These are phyloP conservation scores for Sporothrix dimorphospora DNA, from an alignment of 2,329 filamentous ascomycete genomes.

Conservation along the genomic window DNA sequence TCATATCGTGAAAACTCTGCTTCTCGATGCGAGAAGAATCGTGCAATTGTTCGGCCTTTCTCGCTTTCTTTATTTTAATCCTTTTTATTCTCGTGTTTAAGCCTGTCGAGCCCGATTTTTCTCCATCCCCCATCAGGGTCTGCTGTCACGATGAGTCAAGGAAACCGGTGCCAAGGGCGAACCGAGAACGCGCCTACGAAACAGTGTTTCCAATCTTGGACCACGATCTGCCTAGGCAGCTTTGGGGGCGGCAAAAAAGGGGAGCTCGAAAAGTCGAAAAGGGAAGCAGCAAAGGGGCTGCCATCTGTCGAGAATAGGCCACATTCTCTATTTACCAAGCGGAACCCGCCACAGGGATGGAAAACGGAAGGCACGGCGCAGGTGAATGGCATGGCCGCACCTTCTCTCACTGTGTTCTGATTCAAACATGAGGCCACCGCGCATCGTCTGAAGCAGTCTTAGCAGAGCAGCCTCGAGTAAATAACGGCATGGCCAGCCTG, in stretches of 20 bases:
- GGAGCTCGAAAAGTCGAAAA: not conserved
- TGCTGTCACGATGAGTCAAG: slow-evolving; percentile 18
- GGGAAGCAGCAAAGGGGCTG: slow-evolving; percentile 10
- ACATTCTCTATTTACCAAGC: not conserved
- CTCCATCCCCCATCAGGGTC: not conserved
- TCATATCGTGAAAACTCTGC: slow-evolving; percentile 26
- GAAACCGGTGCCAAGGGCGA: slow-evolving; percentile 7
- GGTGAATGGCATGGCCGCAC: not conserved
- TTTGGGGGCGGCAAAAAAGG: slow-evolving; percentile 9
- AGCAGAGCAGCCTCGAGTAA: not conserved
- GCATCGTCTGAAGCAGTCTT: not conserved
- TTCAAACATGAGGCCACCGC: slow-evolving; percentile 3
- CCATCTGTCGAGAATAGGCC: not conserved
- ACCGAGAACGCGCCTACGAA: slow-evolving; percentile 3
- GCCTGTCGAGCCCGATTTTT: not conserved
- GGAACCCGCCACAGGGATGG: not conserved
- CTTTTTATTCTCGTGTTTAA: not conserved
- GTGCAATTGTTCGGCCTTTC: slow-evolving; percentile 22
- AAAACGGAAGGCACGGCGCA: not conserved
- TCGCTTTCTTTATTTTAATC: not conserved
- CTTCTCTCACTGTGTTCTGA: not conserved
- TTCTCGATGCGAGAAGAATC: not conserved
- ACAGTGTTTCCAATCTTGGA: not conserved
- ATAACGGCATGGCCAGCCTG: slow-evolving; percentile 6
- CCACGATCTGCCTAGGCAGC: slow-evolving; percentile 1